Evolutionary conservation across 2,329 filamentous ascomycete species (phyloP), one percentile per base, ranked within the genome.

Genomic region (Cryphonectria carpinicola): DNA sequence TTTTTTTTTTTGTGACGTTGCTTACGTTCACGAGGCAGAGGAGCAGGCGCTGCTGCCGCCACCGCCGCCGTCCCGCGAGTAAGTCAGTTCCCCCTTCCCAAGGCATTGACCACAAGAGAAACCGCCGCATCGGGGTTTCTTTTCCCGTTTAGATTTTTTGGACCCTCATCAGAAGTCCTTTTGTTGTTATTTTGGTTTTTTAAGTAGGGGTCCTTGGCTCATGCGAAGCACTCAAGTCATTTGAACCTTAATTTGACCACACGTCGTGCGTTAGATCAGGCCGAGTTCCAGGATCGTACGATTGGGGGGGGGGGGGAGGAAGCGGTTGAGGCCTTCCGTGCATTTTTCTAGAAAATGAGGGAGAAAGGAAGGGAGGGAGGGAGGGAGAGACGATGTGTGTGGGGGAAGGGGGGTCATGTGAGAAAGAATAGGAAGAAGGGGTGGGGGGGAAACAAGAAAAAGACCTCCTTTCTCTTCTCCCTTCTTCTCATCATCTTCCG

Each of bases 181-280:
- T 28, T 1, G 10, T 14, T 4, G 3, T 56, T 49, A 2, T 49
- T 22, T 49, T 49, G 6, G 28, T 28, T 28, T 49, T 5, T 5
- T 11, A 39, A 39, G 37, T 39, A 39, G 37, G 41, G 41, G 19
- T 6, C 19, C 22, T 49, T 49, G 19, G 17, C 1, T n/a, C 22
- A n/a, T 49, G 46, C 19, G 6, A 49, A 19, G 46, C 19, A 19
- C 22, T 58, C 64, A 69, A 67, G 70, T 71, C 70, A 71, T 71
- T 66, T 60, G 61, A 71, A 71, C 67, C 67, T 70, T 71, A 71
- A 52, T 43, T 49, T 52, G 25, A 67, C 39, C 63, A 67, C 64
- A 32, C 28, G 66, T 64, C 49, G 58, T 28, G 64, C 46, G 43
- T 17, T 32, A 54, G 52, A 43, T 49, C 32, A n/a, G 66, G 46